Evolutionary conservation across 2,329 filamentous ascomycete genomes (phyloP), one percentile per base, ranked within the genome.

Genomic region (Botryosphaeria agaves): DNA sequence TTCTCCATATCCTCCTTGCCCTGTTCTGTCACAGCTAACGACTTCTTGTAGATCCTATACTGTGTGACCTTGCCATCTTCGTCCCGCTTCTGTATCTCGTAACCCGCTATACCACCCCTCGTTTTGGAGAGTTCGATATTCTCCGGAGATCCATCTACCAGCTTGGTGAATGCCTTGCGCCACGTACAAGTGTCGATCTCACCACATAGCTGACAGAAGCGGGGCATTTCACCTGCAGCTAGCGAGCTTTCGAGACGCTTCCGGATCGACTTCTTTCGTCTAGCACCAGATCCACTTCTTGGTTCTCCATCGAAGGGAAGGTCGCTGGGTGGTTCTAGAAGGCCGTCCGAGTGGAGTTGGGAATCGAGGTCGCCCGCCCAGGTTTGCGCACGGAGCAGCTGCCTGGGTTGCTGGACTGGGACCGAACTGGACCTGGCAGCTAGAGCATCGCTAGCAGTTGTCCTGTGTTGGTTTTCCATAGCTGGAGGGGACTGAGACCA

Each of bases 121-220:
- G 76, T 76, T 35, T 79, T 73, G 0, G 76, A 80, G 32, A 76
- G 72, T 34, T 82, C 72, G 28, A 80, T 65, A 35, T 76, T 70
- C 3, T 69, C 64, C 1, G 83, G 82, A 18, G 66, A 64, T 1
- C 82, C 84, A 11, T 70, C 59, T 27, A 76, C 65, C 5, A 80
- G 65, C 44, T 83, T 82, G n/a, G 74, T 73, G 66, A 78, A 94
- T 8, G 89, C 82, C 46, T 87, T 89, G 36, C 89, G 75, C 89
- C 89, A 98, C 0, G 87, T 94, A 0, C 87, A 82, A 1, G 89
- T 98, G 44, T 95, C 81, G 34, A 98, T 92, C 5, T 84, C 80
- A 5, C 89, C 89, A 44, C 89, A 98, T 44, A 95, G 93, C 38
- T 71, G 71, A 51, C 89, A 98, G 46, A 76, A 95, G 1, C 78